Evolutionary conservation across 2,329 filamentous ascomycete species (phyloP).

Genomic region (Calonectria montana): DNA sequence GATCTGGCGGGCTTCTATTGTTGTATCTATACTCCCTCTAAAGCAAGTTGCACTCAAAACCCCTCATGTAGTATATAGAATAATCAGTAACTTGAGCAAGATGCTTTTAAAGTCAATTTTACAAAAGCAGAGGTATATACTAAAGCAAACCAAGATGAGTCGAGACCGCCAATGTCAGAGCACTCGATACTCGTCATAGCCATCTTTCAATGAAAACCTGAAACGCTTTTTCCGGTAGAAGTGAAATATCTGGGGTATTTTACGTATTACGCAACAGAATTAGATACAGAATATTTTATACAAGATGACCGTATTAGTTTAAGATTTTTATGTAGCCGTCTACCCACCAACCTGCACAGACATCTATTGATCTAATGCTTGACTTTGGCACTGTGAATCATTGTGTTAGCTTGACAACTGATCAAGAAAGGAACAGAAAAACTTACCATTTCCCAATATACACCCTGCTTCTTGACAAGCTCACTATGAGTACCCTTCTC

Average conservation of each 20-base stretch:
- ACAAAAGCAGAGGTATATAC: neutral
- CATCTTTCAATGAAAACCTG: neutral
- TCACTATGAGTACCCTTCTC: constrained; percentile 54
- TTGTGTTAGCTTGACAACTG: neutral
- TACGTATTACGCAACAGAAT: neutral
- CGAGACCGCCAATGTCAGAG: neutral
- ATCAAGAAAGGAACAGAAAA: no score
- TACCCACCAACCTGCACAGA: neutral
- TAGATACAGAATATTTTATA: neutral
- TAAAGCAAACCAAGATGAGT: neutral
- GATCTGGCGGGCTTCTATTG: constrained; percentile 28
- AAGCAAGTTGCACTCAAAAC: neutral
- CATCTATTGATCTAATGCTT: constrained; percentile 32
- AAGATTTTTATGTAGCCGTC: neutral
- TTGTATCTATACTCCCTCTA: constrained; percentile 24
- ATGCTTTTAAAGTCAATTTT: neutral
- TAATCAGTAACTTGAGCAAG: neutral
- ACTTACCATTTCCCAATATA: constrained; percentile 39
- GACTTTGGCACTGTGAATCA: constrained; percentile 32
- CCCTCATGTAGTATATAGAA: neutral
- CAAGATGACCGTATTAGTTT: neutral
- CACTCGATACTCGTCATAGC: neutral
- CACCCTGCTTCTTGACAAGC: constrained; percentile 29
- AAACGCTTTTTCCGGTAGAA: neutral
- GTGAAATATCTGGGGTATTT: neutral